A percentile compares a stretch with the other conserved stretches of the same genome.
Evolutionary conservation across 2,329 filamentous ascomycete species (phyloP).

Genomic region (Chaetomiaceae sp.): DNA sequence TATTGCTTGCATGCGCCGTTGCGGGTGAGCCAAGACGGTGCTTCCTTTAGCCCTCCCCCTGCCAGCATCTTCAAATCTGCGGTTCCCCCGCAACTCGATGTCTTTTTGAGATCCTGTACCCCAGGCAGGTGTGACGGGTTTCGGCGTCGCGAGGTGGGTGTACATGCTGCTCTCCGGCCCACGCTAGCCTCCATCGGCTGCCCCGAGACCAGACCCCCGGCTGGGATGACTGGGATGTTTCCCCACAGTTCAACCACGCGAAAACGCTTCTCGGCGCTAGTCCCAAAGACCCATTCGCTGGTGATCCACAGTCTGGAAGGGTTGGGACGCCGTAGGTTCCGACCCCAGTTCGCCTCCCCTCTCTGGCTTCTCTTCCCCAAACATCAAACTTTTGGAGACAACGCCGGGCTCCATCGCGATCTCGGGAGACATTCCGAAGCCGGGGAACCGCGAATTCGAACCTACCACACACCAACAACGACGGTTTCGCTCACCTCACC

Average conservation of each 20-base stretch:
- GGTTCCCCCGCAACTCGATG: background rate
- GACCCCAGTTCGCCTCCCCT: slow-evolving; percentile 18
- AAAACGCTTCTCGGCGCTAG: slow-evolving; percentile 13
- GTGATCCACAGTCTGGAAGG: slow-evolving; percentile 9
- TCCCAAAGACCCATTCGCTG: background rate
- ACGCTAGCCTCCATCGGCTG: background rate
- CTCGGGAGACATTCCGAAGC: background rate
- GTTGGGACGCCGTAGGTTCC: slow-evolving; percentile 11
- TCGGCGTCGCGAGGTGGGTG: background rate
- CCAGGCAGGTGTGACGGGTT: background rate
- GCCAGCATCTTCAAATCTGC: background rate
- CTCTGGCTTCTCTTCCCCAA: slow-evolving; percentile 18
- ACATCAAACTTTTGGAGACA: slow-evolving; percentile 14
- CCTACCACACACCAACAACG: background rate
- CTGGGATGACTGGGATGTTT: slow-evolving; percentile 9
- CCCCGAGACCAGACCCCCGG: background rate
- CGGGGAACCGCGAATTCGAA: background rate
- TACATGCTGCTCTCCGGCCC: background rate
- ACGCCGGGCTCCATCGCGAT: background rate
- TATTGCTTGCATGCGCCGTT: slow-evolving; percentile 24
- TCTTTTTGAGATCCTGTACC: background rate
- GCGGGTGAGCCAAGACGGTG: slow-evolving; percentile 9
- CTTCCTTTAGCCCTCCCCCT: background rate
- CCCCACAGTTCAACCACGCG: slow-evolving; percentile 16
- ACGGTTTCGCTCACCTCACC: background rate